Base-by-base conservation (phyloP, 1,139 yeast species). In the Suhomyces chickasaworum region DNA sequence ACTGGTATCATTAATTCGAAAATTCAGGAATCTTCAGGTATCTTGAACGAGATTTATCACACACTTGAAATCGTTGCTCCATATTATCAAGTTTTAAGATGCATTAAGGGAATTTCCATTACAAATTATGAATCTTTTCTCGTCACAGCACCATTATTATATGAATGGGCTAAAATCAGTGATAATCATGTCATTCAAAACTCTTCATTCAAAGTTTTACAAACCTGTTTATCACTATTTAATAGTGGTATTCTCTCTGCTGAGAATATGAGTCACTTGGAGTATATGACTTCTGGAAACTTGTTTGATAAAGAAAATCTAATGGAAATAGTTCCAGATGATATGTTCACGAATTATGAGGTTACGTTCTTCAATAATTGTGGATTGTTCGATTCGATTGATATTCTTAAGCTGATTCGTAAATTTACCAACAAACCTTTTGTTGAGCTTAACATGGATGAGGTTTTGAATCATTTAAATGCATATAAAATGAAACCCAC, bases 11-110 rank as follows among this genome's bases (percentile, higher is more conserved):
- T 52, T 42, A 45, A 45, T 33, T 39, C 38, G 13, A 22, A 40
- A 30, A 43, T 56, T 33, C 55, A 51, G 21, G 44, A 50, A 8
- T 18, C 46, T 2, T 37, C 52, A 9, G 60, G 58, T 2, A 25
- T 43, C 12, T 21, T 32, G 18, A 36, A 25, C 12, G 45, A 43
- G 22, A 41, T 46, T 10, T 20, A 16, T 12, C 16, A 23, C 10
- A 31, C 42, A 1, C 31, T 50, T 15, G 37, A 45, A 17, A n/a
- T 15, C 3, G 37, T 41, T n/a, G 41, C 41, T 22, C 53, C 53
- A 9, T 46, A 41, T 23, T 50, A 48, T 29, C 48, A 50, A 21
- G 37, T 50, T 3, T 39, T 50, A 18, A 42, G 45, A 31, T 46
- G 51, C 15, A 31, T 35, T 16, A 41, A 50, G 17, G 47, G 35